phyloP scores from a whole-genome alignment of 768 basidiomycete species.

The Agaricus blazei region DNA sequence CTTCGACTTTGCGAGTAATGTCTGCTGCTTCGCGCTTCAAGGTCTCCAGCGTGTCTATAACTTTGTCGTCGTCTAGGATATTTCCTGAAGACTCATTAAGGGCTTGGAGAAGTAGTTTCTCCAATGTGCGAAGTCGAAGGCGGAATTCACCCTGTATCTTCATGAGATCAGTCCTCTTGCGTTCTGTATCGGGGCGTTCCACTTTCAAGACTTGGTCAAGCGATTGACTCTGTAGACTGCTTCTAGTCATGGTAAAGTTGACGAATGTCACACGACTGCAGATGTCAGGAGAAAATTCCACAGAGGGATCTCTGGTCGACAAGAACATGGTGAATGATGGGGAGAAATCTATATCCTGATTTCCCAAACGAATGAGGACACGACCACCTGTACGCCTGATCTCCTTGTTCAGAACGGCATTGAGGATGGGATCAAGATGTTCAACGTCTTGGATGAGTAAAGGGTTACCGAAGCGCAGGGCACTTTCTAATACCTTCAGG shows the following conservation, averaged over 20 bases:
- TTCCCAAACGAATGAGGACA: slow-evolving; percentile 93
- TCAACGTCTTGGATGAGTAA: slow-evolving; percentile 98
- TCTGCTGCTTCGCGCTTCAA: slow-evolving; percentile 96
- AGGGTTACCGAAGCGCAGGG: slow-evolving; percentile 97
- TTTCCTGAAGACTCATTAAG: slow-evolving; percentile 96
- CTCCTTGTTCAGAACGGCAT: slow-evolving; percentile 95
- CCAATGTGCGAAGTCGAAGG: slow-evolving; percentile 84
- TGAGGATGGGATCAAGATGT: slow-evolving; percentile 94
- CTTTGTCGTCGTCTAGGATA: slow-evolving; percentile 98
- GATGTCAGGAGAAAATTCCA: slow-evolving; percentile 97
- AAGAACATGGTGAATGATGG: slow-evolving; percentile 99
- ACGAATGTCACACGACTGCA: slow-evolving; percentile 96
- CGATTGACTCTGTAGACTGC: slow-evolving; percentile 97
- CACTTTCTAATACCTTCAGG: slow-evolving; percentile 96
- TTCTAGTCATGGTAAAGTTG: slow-evolving; percentile 98
- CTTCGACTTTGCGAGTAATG: slow-evolving; percentile 92
- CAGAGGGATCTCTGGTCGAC: slow-evolving; percentile 93
- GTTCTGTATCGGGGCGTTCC: slow-evolving; percentile 94
- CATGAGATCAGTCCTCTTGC: slow-evolving; percentile 93
- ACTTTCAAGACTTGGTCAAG: slow-evolving; percentile 96
- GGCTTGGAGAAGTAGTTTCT: slow-evolving; percentile 89
- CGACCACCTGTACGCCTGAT: slow-evolving; percentile 94
- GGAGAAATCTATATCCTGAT: slow-evolving; percentile 98
- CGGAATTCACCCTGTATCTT: slow-evolving; percentile 98
- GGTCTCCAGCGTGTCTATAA: slow-evolving; percentile 93